These are phyloP conservation scores for Schizosaccharomyces cryophilus DNA, from an alignment of 805 yeast species.

Conservation along the genomic window DNA sequence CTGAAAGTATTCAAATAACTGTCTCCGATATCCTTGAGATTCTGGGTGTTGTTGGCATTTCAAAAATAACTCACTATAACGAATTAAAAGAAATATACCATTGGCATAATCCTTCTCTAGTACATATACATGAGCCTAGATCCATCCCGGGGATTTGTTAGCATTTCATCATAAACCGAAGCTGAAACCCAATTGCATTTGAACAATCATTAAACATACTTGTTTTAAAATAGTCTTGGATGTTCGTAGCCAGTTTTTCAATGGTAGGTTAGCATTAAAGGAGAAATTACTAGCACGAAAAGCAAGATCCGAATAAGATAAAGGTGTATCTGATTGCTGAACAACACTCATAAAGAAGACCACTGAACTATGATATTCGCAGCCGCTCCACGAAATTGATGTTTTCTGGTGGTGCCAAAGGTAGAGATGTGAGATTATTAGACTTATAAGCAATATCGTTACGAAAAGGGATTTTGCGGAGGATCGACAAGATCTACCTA, in stretches of 20 bases:
- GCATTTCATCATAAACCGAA: slow-evolving; percentile 10
- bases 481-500: too few species aligned
- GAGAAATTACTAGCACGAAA: slow-evolving; percentile 24
- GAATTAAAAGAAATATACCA: slow-evolving; percentile 6
- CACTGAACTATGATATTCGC: too few species aligned
- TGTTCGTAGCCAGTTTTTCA: slow-evolving; percentile 31
- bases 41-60: slow-evolving; percentile 5
- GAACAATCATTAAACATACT: background rate
- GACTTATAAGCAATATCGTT: too few species aligned
- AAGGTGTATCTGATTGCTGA: background rate
- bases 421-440: too few species aligned
- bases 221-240: slow-evolving; percentile 23
- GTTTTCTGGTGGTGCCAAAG: background rate
- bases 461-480: too few species aligned
- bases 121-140: background rate
- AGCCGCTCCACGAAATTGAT: background rate
- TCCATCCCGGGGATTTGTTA: background rate
- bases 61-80: background rate
- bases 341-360: background rate
- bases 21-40: background rate
- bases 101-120: background rate
- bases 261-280: slow-evolving; percentile 26
- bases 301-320: background rate
- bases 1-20: background rate
- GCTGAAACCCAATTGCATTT: background rate